Base-by-base conservation (phyloP, 129 eudicot species). In the Silybum marianum region DNA sequence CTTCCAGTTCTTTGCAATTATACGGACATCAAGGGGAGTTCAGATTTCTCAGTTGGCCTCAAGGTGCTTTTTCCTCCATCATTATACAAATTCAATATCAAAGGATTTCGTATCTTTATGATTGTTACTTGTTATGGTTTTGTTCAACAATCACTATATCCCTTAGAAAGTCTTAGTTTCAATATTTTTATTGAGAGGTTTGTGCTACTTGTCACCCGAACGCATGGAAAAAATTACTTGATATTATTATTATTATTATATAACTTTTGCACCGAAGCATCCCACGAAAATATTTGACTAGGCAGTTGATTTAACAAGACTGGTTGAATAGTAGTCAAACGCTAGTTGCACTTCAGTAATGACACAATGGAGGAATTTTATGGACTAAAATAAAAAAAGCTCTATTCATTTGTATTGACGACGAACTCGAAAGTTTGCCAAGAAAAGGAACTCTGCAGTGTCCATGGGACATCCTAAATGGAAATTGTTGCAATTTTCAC, bases 1-100 rank as follows among this genome's bases (percentile, higher is more conserved):
- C 99, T 95, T 82, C 98, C 98, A 16, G 98, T 93, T 77, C 83
- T 91, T 76, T 89, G 88, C 79, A 84, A 87, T 67, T 82, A 81
- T 83, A 92, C 87, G 4, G 95, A 88, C 86, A 78, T 73, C 80
- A 90, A 92, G 79, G 91, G 91, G 30, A 86, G 82, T 71, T 84
- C 94, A 76, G 80, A 83, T 71, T 92, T 95, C 78, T 87, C 95
- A 58, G 84, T 88, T 82, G 98, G 99, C 81, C 86, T 95, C 73
- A 95, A 95, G 98, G 99, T 95, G 69, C 72, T 54, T 36, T 77
- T 48, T 62, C 71, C 25, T 58, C 69, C 44, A 39, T 71, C 34
- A 76, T 42, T 34, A 40, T 67, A 22, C 63, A 26, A 34, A 71
- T 69, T 69, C 73, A 46, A 32, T 38, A 82, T 75, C 58, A 54